Conservation (phyloP, 2,329 filamentous ascomycete genomes). For the Chaetothyriales sp. region DNA sequence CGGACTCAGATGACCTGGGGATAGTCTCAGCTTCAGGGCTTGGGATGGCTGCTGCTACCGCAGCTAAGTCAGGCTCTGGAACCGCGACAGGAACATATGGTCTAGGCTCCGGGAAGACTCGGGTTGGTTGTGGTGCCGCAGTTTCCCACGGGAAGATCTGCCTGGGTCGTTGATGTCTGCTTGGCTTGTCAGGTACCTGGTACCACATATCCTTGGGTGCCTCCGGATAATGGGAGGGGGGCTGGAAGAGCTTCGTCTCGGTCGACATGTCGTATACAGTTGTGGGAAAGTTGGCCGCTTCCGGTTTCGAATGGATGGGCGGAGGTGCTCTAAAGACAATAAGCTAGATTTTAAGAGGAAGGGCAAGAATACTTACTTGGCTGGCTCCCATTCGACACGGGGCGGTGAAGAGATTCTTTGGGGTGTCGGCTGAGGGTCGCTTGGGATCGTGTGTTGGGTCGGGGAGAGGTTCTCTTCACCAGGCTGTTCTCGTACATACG, state of each 20-base stretch:
- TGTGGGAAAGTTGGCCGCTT: slow-evolving; percentile 68
- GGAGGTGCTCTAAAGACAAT: slow-evolving; percentile 40
- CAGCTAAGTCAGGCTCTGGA: slow-evolving; percentile 6
- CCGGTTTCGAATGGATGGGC: slow-evolving; percentile 55
- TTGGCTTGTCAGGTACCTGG: slow-evolving; percentile 47
- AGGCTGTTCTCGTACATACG: slow-evolving; percentile 25
- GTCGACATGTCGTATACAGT: slow-evolving; percentile 72
- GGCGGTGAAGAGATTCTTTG: slow-evolving; percentile 43
- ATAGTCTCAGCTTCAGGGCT: slow-evolving; percentile 1
- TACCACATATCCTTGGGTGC: slow-evolving; percentile 83
- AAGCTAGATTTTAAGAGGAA: slow-evolving; percentile 8
- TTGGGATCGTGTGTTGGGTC: slow-evolving; percentile 30
- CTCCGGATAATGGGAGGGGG: slow-evolving; percentile 63
- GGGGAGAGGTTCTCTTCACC: slow-evolving; percentile 29
- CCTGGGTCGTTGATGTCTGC: slow-evolving; percentile 41
- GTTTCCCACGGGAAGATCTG: slow-evolving; percentile 85
- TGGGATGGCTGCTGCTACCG: background rate
- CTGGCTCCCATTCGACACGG: slow-evolving; percentile 46
- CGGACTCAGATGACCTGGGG: slow-evolving; percentile 5
- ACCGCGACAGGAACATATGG: slow-evolving; percentile 12
- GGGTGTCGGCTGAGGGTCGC: slow-evolving; percentile 28
- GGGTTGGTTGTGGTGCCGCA: slow-evolving; percentile 44
- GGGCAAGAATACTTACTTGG: slow-evolving; percentile 31
- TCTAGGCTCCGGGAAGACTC: slow-evolving; percentile 28
- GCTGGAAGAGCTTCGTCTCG: slow-evolving; percentile 57